phyloP scores from a whole-genome alignment of 2,329 filamentous ascomycete genomes.

The Paraphoma chrysanthemicola region DNA sequence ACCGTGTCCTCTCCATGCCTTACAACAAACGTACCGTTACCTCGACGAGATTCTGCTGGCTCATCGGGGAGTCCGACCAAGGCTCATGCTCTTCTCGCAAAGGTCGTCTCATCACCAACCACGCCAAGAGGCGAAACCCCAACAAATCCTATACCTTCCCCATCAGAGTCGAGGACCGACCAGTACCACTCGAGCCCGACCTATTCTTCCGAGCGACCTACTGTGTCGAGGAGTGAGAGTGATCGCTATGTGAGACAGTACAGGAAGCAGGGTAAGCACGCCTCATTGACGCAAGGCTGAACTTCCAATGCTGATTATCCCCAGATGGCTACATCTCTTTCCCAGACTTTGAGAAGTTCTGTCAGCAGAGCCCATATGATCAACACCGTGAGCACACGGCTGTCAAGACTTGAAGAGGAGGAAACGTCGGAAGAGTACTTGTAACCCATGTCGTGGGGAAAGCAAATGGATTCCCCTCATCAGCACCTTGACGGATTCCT shows the following conservation, averaged over 20 bases:
- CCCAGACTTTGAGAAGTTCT: slow-evolving; percentile 73
- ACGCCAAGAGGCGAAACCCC: slow-evolving; percentile 48
- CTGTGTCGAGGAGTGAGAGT: slow-evolving; percentile 46
- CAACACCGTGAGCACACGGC: slow-evolving; percentile 36
- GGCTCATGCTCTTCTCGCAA: slow-evolving; percentile 52
- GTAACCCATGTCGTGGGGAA: neutral
- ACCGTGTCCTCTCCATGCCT: slow-evolving; percentile 55
- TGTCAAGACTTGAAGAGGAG: slow-evolving; percentile 42
- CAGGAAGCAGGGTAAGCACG: slow-evolving; percentile 45
- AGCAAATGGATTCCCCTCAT: neutral
- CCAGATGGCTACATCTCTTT: slow-evolving; percentile 73
- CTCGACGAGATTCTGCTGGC: slow-evolving; percentile 48
- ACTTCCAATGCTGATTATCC: slow-evolving; percentile 25
- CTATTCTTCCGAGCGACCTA: slow-evolving; percentile 39
- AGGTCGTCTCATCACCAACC: slow-evolving; percentile 52
- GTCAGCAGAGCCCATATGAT: slow-evolving; percentile 49
- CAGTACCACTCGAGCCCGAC: slow-evolving; percentile 30
- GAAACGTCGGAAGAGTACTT: neutral
- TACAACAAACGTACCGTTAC: slow-evolving; percentile 49
- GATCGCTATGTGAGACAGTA: slow-evolving; percentile 47
- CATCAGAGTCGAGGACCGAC: slow-evolving; percentile 26
- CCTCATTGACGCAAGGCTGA: slow-evolving; percentile 19
- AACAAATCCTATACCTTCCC: slow-evolving; percentile 37
- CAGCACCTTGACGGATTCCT: slow-evolving; percentile 2
- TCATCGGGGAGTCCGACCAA: slow-evolving; percentile 50